Evolutionary conservation across 2,329 filamentous ascomycete species (phyloP).

Genomic region (Botrytis hyacinthi): DNA sequence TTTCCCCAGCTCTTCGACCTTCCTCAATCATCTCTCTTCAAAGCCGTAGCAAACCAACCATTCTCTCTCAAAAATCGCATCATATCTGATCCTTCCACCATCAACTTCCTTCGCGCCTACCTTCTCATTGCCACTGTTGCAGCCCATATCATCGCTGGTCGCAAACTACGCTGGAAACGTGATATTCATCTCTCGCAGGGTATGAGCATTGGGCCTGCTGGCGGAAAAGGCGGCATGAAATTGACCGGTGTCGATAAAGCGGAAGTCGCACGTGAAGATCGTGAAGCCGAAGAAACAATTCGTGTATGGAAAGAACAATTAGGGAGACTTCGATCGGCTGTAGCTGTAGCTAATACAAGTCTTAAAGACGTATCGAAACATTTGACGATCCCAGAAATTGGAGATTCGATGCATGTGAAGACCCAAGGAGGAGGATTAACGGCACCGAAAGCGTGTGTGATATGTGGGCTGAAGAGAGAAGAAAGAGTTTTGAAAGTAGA

Average conservation of each 20-base stretch:
- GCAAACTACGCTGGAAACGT: slow-evolving; percentile 85
- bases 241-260: slow-evolving; percentile 80
- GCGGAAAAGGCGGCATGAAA: slow-evolving; percentile 86
- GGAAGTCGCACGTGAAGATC: slow-evolving; percentile 78
- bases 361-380: slow-evolving; percentile 37
- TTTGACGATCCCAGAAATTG: slow-evolving; percentile 63
- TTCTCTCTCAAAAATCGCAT: slow-evolving; percentile 60
- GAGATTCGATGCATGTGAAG: slow-evolving; percentile 65
- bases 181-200: slow-evolving; percentile 81
- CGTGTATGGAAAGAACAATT: slow-evolving; percentile 72
- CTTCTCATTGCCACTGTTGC: slow-evolving; percentile 64
- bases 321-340: slow-evolving; percentile 69
- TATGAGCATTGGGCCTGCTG: slow-evolving; percentile 77
- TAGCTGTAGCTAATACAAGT: slow-evolving; percentile 61
- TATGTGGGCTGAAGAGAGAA: slow-evolving; percentile 86
- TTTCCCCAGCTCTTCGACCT: slow-evolving; percentile 70
- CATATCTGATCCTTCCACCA: slow-evolving; percentile 59
- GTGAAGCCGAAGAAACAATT: slow-evolving; percentile 77
- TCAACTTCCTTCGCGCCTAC: slow-evolving; percentile 63
- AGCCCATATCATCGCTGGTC: slow-evolving; percentile 78
- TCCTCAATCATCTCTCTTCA: slow-evolving; percentile 63
- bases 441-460: slow-evolving; percentile 71
- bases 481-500: slow-evolving; percentile 75
- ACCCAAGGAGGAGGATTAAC: slow-evolving; percentile 71
- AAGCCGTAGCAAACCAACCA: slow-evolving; percentile 58